These are phyloP conservation scores for Meira nashicola DNA, from an alignment of 1,284 basidiomycete species.

Conservation along the genomic window DNA sequence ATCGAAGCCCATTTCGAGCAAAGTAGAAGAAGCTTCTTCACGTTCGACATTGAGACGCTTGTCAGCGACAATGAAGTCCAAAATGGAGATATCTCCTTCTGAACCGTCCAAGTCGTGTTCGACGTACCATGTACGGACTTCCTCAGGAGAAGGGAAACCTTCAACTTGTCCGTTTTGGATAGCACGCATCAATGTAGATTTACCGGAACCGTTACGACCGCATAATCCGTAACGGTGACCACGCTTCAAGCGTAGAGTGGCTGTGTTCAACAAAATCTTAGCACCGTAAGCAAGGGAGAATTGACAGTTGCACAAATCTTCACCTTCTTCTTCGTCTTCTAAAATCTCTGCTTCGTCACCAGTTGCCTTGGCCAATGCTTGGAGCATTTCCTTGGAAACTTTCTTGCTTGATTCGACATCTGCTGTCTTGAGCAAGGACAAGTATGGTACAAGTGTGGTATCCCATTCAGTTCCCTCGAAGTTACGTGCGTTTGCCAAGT, in stretches of 20 bases:
- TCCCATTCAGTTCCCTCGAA: constrained; percentile 53
- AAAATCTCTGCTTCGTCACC: constrained; percentile 52
- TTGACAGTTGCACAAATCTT: constrained; percentile 53
- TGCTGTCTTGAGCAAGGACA: constrained; percentile 47
- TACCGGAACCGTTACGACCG: constrained; percentile 53
- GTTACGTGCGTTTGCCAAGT: constrained; percentile 51
- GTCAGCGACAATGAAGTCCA: constrained; percentile 51
- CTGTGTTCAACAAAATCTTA: constrained; percentile 54
- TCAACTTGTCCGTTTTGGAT: constrained; percentile 54
- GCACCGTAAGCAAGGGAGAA: constrained; percentile 54
- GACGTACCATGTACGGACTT: constrained; percentile 53
- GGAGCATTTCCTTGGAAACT: constrained; percentile 37
- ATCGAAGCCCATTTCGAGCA: constrained; percentile 52
- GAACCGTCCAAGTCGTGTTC: constrained; percentile 54
- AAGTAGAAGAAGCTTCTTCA: constrained; percentile 41
- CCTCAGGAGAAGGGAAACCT: constrained; percentile 53
- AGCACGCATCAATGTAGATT: constrained; percentile 53
- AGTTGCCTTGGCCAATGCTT: constrained; percentile 45
- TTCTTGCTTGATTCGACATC: constrained; percentile 39
- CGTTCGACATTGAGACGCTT: constrained; percentile 42
- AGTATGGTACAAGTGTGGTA: constrained; percentile 43
- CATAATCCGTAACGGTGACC: constrained; percentile 53
- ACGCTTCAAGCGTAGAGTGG: constrained; percentile 53
- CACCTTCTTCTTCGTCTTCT: constrained; percentile 53
- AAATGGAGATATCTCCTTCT: constrained; percentile 49